phyloP scores from a whole-genome alignment of 1,284 basidiomycete species.

The Cutaneotrichosporon cavernicola region DNA sequence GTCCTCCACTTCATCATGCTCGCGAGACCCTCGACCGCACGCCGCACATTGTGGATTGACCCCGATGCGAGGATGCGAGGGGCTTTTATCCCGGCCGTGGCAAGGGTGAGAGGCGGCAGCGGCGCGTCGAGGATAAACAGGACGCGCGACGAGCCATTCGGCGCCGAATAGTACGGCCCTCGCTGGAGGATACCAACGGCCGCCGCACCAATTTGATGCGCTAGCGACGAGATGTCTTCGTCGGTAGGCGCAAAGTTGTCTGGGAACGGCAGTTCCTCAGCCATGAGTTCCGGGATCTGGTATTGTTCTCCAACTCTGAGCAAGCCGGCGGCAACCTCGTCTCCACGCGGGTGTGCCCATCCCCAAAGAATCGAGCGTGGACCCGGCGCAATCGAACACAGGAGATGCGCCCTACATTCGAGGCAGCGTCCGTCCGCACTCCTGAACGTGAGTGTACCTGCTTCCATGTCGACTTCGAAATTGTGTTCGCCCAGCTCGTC shows the following conservation, averaged over 20 bases:
- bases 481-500: conserved; percentile 9
- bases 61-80: conserved; percentile 7
- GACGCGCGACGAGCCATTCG: conserved; percentile 6
- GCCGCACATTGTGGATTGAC: neutral
- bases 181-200: conserved; percentile 4
- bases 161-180: conserved; percentile 14
- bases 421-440: neutral
- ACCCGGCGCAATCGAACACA: conserved; percentile 11
- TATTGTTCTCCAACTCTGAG: neutral
- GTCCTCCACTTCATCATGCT: neutral
- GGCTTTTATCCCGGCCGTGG: neutral
- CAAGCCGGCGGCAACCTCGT: neutral
- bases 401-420: conserved; percentile 4
- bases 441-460: conserved; percentile 3
- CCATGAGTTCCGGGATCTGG: neutral
- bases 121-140: conserved; percentile 13
- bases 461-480: conserved; percentile 10
- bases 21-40: neutral
- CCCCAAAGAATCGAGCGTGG: conserved; percentile 15
- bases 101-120: conserved; percentile 5
- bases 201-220: conserved; percentile 15
- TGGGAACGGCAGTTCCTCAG: conserved; percentile 14
- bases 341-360: conserved; percentile 15
- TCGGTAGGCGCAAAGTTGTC: neutral
- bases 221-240: conserved; percentile 8